Conservation (phyloP, 2,329 filamentous ascomycete species). For the Talaromyces sp. region DNA sequence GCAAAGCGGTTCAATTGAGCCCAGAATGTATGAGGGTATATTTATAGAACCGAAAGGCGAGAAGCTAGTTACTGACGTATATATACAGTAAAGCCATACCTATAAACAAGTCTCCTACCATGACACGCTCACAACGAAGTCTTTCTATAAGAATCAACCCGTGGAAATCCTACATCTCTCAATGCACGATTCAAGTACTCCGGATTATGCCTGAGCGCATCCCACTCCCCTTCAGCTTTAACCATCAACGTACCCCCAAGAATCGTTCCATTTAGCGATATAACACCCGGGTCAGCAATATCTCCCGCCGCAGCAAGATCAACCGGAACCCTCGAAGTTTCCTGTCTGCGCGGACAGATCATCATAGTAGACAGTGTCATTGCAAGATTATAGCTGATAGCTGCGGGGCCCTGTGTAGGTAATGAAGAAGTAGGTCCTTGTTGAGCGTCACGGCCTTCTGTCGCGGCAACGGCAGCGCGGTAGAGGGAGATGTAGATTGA, state of each 20-base stretch:
- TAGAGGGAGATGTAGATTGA: slow-evolving; percentile 47
- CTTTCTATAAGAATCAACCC: slow-evolving; percentile 10
- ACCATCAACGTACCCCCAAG: slow-evolving; percentile 63
- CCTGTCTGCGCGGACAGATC: slow-evolving; percentile 54
- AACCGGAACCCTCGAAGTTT: slow-evolving; percentile 46
- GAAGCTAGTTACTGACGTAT: too few species aligned
- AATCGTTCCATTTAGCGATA: slow-evolving; percentile 60
- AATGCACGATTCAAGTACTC: slow-evolving; percentile 50
- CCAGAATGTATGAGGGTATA: too few species aligned
- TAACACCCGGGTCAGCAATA: slow-evolving; percentile 38
- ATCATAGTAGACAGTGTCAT: slow-evolving; percentile 59
- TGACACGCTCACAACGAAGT: slow-evolving; percentile 1
- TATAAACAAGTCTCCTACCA: too few species aligned
- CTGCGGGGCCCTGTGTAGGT: slow-evolving; percentile 36
- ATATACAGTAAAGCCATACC: too few species aligned
- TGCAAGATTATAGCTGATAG: slow-evolving; percentile 62
- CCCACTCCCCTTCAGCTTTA: slow-evolving; percentile 58
- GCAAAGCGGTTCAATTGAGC: too few species aligned
- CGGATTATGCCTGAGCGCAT: slow-evolving; percentile 47
- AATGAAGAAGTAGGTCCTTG: neutral
- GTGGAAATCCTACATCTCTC: slow-evolving; percentile 44
- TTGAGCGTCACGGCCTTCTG: slow-evolving; percentile 13
- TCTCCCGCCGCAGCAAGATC: slow-evolving; percentile 38
- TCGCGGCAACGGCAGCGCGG: slow-evolving; percentile 38
- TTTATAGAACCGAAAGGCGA: too few species aligned